phyloP scores from a whole-genome alignment of 495 filamentous ascomycete genomes.

The Xylaria sp. region DNA sequence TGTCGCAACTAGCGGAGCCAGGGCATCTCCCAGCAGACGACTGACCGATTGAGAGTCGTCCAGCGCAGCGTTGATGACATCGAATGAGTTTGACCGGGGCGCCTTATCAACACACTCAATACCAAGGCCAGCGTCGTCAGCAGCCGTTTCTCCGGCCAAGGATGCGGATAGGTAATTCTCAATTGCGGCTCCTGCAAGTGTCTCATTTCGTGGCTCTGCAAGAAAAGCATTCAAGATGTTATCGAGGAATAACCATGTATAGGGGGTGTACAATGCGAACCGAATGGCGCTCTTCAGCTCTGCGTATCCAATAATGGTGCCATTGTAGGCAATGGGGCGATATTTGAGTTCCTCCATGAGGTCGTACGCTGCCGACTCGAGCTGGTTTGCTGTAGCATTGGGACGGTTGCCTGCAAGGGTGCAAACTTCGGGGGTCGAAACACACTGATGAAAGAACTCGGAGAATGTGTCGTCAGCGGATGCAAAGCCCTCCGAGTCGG shows the following conservation, averaged over 20 bases:
- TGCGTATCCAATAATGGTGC: constrained; percentile 9
- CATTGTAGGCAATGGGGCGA: constrained; percentile 15
- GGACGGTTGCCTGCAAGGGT: constrained; percentile 9
- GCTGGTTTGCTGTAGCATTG: constrained; percentile 14
- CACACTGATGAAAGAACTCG: constrained; percentile 25
- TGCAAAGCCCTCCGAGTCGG: neutral
- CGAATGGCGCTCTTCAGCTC: constrained; percentile 14
- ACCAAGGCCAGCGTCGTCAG: constrained; percentile 19
- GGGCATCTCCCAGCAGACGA: constrained; percentile 30
- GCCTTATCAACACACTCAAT: constrained; percentile 25
- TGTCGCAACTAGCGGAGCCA: constrained; percentile 29
- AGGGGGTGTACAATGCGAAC: constrained; percentile 20
- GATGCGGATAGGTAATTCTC: neutral
- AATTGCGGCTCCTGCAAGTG: neutral
- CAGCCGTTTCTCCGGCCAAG: neutral
- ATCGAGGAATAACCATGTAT: constrained; percentile 4
- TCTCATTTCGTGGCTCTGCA: constrained; percentile 18
- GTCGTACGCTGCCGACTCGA: constrained; percentile 18
- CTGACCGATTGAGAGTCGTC: constrained; percentile 20
- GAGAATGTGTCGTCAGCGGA: constrained; percentile 17
- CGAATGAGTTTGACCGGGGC: constrained; percentile 8
- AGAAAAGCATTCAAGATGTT: constrained; percentile 13
- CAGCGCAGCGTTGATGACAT: constrained; percentile 12
- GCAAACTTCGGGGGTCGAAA: constrained; percentile 20
- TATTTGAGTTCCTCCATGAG: constrained; percentile 24